Evolutionary conservation across 495 filamentous ascomycete species (phyloP).

Genomic region (Letharia columbiana): DNA sequence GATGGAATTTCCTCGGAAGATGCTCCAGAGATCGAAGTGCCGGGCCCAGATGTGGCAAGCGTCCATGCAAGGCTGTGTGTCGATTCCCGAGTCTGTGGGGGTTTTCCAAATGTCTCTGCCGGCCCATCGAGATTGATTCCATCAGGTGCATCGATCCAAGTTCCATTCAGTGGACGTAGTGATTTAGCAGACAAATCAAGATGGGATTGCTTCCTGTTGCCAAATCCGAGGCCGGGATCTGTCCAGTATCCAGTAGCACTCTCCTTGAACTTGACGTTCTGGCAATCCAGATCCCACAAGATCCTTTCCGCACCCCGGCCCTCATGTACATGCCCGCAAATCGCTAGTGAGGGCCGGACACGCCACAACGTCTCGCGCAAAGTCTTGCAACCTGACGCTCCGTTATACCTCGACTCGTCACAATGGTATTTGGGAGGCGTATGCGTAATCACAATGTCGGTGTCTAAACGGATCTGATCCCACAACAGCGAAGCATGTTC

Average conservation of each 20-base stretch:
- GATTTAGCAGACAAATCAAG: slow-evolving; percentile 48
- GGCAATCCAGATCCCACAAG: slow-evolving; percentile 29
- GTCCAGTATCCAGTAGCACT: slow-evolving; percentile 33
- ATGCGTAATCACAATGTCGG: slow-evolving; percentile 43
- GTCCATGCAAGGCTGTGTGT: neutral
- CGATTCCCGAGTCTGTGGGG: neutral
- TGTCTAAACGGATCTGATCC: slow-evolving; percentile 37
- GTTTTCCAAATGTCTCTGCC: neutral
- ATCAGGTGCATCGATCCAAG: slow-evolving; percentile 7
- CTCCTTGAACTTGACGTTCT: slow-evolving; percentile 28
- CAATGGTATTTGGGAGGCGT: slow-evolving; percentile 41
- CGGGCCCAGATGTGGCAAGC: neutral
- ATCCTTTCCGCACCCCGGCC: slow-evolving; percentile 40
- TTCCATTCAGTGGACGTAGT: slow-evolving; percentile 33
- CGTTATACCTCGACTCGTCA: slow-evolving; percentile 31
- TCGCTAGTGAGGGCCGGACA: slow-evolving; percentile 37
- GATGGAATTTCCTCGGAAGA: neutral
- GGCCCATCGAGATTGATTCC: neutral
- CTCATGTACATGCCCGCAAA: slow-evolving; percentile 47
- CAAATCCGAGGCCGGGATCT: slow-evolving; percentile 34
- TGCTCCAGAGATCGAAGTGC: neutral
- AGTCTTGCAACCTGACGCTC: slow-evolving; percentile 34
- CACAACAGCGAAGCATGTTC: slow-evolving; percentile 43
- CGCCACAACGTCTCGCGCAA: slow-evolving; percentile 34
- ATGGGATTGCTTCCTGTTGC: slow-evolving; percentile 50